Base-by-base conservation (phyloP, 2,329 filamentous ascomycete species). In the Pseudohalonectria lignicola region DNA sequence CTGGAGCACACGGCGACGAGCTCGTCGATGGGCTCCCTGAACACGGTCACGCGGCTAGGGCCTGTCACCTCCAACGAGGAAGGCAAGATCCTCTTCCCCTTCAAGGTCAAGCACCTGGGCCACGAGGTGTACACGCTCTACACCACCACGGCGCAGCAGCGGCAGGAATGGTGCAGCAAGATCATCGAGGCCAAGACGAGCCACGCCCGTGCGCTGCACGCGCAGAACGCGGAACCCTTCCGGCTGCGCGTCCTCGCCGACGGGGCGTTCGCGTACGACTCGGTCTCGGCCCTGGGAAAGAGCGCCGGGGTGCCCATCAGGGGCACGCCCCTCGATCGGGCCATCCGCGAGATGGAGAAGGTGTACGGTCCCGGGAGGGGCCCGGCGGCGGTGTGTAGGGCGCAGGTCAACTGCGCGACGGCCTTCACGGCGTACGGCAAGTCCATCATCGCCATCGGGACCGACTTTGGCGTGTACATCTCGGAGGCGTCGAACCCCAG, bases 221-320 rank as follows among this genome's bases (percentile, higher is more conserved):
- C 84, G 4, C 92, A 98, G 53, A 94, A 96, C 53, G 90, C 92
- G 0, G 92, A 98, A 57, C 92, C 92, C 0, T 98, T 98, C 71
- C 75, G 86, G 36, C 66, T 98, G 7, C 79, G 86, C 17, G 87
- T 98, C 8, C 80, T 98, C 55, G 88, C 92, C 0, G 92, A 98
- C 54, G 82, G 84, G 31, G 85, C 88, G 0, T 98, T 98, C 57
- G 79, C 82, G 10, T 88, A 87, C 50, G 86, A 93, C 47, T 62
- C 66, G 4, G 55, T 72, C 39, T 71, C 74, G 3, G 63, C 69
- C 34, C 65, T 74, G 29, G 70, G 76, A 11, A 81, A 74, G 55
- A 76, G 68, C 32, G 62, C 66, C 13, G 67, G 76, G 41, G 82
- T 94, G 16, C 75, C 82, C 8, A 92, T 98, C 53, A 80, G 81